Percentiles rank a stretch among this genome's conserved stretches.
These are phyloP conservation scores for Aspergillus mulundensis DNA, from an alignment of 495 filamentous ascomycete genomes.

Conservation along the genomic window DNA sequence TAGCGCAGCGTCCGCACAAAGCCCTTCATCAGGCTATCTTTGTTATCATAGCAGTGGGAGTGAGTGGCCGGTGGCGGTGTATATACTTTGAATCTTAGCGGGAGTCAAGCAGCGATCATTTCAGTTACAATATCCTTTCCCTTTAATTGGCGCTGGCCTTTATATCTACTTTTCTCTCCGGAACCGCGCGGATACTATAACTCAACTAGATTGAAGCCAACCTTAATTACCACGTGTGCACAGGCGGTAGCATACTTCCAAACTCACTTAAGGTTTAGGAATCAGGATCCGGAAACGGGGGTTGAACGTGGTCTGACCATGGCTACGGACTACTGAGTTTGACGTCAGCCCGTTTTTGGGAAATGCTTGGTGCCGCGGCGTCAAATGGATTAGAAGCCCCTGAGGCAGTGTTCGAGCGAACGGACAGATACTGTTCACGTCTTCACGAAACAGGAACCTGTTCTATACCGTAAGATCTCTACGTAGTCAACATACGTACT, in stretches of 20 bases:
- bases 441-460: too few species aligned
- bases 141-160: background rate
- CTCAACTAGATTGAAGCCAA: background rate
- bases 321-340: background rate
- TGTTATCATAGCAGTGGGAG: background rate
- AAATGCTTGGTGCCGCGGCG: background rate
- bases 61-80: constrained; percentile 1
- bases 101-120: constrained; percentile 11
- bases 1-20: too few species aligned
- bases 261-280: background rate
- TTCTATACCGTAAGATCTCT: too few species aligned
- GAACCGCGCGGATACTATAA: background rate
- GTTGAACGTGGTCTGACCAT: background rate
- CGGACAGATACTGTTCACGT: too few species aligned
- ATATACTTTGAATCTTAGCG: constrained; percentile 17
- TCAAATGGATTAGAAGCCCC: too few species aligned
- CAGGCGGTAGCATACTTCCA: background rate
- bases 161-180: background rate
- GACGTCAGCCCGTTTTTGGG: background rate
- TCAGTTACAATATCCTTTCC: background rate
- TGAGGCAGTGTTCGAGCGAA: too few species aligned
- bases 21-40: background rate
- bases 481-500: too few species aligned
- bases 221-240: constrained; percentile 4
- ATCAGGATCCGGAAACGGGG: background rate